Evolutionary conservation across 495 filamentous ascomycete species (phyloP), one percentile per base, ranked within the genome.

Genomic region (Cudoniella acicularis): DNA sequence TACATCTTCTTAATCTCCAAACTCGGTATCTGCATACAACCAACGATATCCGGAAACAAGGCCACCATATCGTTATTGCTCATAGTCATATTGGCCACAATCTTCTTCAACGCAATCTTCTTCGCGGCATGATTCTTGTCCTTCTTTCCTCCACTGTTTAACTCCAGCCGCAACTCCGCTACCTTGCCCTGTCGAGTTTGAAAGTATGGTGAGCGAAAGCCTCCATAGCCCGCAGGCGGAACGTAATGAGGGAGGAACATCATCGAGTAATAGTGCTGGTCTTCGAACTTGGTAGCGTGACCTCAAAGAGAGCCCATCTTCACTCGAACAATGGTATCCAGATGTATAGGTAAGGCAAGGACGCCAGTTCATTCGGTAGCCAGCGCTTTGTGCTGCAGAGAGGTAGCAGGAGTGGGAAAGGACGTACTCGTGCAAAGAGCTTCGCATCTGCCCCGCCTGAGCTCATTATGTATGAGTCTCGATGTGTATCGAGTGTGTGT

Each of bases 51-150:
- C 22, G 95, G 92, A 64, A 99, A 99, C 58, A 99, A 75, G 21
- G 89, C 91, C 52, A 97, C 88, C 94, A 99, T 99, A 73, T 99
- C 94, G 67, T 99, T 99, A 73, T 98, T 99, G 82, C 91, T 96
- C 94, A 98, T 98, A 55, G 94, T 98, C 94, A 99, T 98, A 70
- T 98, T 99, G 64, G 94, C 94, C 67, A 99, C 94, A 64, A 99
- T 98, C 80, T 97, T 97, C 85, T 99, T 99, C 52, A 99, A 80
- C 25, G 94, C 93, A 69, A 96, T 96, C 83, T 98, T 98, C 80
- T 98, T 99, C 63, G 88, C 85, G 43, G 90, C 87, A 72, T 89
- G 87, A 77, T 96, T 96, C 81, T 98, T 99, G 80, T 99, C 94
- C 77, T 97, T 98, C 79, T 92, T 96, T 70, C 90, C 90, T 65